These are phyloP conservation scores for Fraxinus paxiana DNA, from an alignment of 305 asterid species.

Conservation along the genomic window DNA sequence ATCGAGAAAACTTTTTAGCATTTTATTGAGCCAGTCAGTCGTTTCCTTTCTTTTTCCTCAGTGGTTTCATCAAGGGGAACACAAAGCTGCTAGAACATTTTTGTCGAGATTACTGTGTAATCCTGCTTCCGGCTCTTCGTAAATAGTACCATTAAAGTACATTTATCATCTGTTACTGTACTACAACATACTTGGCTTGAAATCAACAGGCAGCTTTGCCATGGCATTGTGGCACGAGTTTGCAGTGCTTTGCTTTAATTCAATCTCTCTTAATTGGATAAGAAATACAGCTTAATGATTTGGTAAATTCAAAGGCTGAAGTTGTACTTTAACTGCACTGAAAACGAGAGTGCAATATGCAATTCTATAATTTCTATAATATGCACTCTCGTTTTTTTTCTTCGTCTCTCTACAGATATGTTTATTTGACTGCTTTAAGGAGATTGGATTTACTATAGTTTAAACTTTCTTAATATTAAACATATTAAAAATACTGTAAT, in stretches of 20 bases:
- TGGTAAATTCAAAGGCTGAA: too few relatives aligned
- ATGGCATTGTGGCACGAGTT: neutral
- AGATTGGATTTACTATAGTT: too few relatives aligned
- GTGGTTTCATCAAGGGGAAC: conserved; percentile 19
- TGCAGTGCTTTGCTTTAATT: neutral
- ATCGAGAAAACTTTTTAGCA: conserved; percentile 14
- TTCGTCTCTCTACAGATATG: too few relatives aligned
- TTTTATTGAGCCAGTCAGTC: conserved; percentile 4
- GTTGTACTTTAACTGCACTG: too few relatives aligned
- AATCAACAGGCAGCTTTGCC: neutral
- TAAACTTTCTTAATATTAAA: too few relatives aligned
- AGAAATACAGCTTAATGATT: neutral
- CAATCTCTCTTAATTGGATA: neutral
- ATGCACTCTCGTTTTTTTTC: too few relatives aligned
- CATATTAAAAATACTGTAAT: neutral
- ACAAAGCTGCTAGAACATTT: conserved; percentile 19
- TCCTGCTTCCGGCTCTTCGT: neutral
- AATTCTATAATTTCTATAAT: too few relatives aligned
- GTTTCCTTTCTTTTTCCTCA: neutral
- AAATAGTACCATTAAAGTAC: neutral
- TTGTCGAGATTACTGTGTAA: conserved; percentile 26
- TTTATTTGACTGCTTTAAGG: too few relatives aligned
- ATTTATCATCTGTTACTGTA: neutral
- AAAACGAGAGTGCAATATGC: too few relatives aligned
- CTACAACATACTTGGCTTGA: neutral